Base-by-base conservation (phyloP, 1,139 yeast species). In the Meyerozyma guilliermondii region DNA sequence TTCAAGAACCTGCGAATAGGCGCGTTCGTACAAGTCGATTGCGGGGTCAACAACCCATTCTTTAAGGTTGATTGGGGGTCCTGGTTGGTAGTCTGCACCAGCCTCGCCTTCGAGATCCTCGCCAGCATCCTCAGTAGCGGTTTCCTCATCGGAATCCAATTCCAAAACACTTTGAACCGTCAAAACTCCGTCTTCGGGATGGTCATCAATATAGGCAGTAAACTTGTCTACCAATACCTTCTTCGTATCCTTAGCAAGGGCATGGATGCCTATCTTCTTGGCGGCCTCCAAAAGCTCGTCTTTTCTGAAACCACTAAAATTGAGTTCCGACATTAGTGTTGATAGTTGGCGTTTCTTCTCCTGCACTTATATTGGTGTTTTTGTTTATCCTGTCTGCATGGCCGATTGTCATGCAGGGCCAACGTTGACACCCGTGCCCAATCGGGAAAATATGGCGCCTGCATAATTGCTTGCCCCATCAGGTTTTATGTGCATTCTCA, bases 1-100 rank as follows among this genome's bases (percentile, higher is more conserved):
- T 39, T 65, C 69, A 51, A 63, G 59, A 20, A 68, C 47, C 47
- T 60, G 58, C 40, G 61, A 56, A 47, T 58, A 50, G 29, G 58
- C 48, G 23, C 45, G 45, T 53, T 70, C 76, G 35, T 56, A 55
- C 35, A 54, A 47, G 31, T 62, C 65, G 40, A 69, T 63, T 40
- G 67, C 55, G 17, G 76, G 76, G 51, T 68, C 77, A 43, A 60
- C 59, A 44, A 63, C 52, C 63, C 62, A 64, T 42, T 62, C 66
- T 53, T 66, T 67, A 47, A 72, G 56, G 50, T 68, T 60, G 44
- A 71, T 52, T 40, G 78, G 78, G 16, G 78, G 74, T 2, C 70
- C 71, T 5, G 59, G 65, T 39, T 59, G 50, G 50, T 61, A 63
- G 46, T 63, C 67, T 46, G 55, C 54, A 18, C 49, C 62, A 10